phyloP scores from a whole-genome alignment of 345 rosid genomes.

The Limnanthes douglasii region DNA sequence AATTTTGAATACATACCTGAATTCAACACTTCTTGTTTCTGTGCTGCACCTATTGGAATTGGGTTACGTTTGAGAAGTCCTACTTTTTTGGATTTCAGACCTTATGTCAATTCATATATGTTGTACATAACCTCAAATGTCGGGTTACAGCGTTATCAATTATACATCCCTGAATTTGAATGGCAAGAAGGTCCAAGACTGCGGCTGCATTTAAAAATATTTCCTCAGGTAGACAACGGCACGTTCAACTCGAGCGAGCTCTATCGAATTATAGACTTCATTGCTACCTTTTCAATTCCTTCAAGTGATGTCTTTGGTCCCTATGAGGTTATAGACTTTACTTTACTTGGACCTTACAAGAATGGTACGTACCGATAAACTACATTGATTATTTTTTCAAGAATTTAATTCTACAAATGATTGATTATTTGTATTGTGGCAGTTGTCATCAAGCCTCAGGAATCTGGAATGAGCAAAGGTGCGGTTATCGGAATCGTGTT shows the following conservation, averaged over 20 bases:
- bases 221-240: slow-evolving; percentile 11
- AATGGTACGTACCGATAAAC: slow-evolving; percentile 16
- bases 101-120: slow-evolving; percentile 11
- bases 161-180: slow-evolving; percentile 12
- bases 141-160: slow-evolving; percentile 21
- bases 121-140: slow-evolving; percentile 15
- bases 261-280: slow-evolving; percentile 11
- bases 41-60: slow-evolving; percentile 37
- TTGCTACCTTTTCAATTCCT: slow-evolving; percentile 18
- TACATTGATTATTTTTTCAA: not conserved
- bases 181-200: slow-evolving; percentile 42
- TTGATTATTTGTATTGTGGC: not conserved
- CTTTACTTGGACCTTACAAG: slow-evolving; percentile 18
- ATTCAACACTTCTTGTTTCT: slow-evolving; percentile 28
- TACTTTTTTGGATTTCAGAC: slow-evolving; percentile 27
- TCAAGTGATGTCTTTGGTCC: slow-evolving; percentile 28
- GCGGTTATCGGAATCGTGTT: slow-evolving; percentile 11
- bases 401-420: too few relatives aligned
- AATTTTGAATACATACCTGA: slow-evolving; percentile 17
- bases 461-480: slow-evolving; percentile 16
- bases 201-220: slow-evolving; percentile 22
- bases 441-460: slow-evolving; percentile 2
- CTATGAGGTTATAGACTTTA: slow-evolving; percentile 30
- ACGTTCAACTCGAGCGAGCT: slow-evolving; percentile 21
- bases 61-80: slow-evolving; percentile 35